phyloP scores from a whole-genome alignment of 2,329 filamentous ascomycete genomes.

The Diaporthe humulicola region DNA sequence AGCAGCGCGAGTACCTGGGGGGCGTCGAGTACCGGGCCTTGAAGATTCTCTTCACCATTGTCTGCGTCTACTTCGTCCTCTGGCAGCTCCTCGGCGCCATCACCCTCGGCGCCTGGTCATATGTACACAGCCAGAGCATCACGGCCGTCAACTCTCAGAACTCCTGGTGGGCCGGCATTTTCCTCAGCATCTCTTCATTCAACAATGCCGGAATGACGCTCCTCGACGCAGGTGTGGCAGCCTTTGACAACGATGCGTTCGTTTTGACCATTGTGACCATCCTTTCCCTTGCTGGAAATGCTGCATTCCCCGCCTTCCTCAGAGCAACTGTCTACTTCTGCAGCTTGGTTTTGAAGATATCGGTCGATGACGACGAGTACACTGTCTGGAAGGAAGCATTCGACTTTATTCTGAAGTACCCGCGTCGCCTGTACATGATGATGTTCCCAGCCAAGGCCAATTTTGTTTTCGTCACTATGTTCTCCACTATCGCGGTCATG shows the following conservation, averaged over 20 bases:
- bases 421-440: slow-evolving; percentile 71
- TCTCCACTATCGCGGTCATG: slow-evolving; percentile 61
- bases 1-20: slow-evolving; percentile 70
- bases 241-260: slow-evolving; percentile 58
- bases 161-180: slow-evolving; percentile 69
- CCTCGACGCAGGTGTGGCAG: slow-evolving; percentile 65
- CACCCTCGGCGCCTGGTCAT: slow-evolving; percentile 64
- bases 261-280: slow-evolving; percentile 47
- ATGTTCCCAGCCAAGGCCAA: slow-evolving; percentile 70
- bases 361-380: slow-evolving; percentile 50
- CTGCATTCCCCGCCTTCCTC: slow-evolving; percentile 65
- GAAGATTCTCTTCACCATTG: slow-evolving; percentile 68
- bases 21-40: slow-evolving; percentile 76
- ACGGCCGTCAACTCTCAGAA: slow-evolving; percentile 51
- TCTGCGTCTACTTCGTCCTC: slow-evolving; percentile 70
- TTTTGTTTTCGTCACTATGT: slow-evolving; percentile 63
- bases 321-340: slow-evolving; percentile 44
- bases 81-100: slow-evolving; percentile 72
- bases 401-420: slow-evolving; percentile 68
- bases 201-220: slow-evolving; percentile 71
- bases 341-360: slow-evolving; percentile 43
- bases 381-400: slow-evolving; percentile 53
- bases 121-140: neutral
- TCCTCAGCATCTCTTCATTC: slow-evolving; percentile 68
- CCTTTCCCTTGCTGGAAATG: slow-evolving; percentile 61